A percentile compares a stretch with the other conserved stretches of the same genome.
These are phyloP conservation scores for Epichloe typhina DNA, from an alignment of 2,329 filamentous ascomycete genomes.

Conservation along the genomic window DNA sequence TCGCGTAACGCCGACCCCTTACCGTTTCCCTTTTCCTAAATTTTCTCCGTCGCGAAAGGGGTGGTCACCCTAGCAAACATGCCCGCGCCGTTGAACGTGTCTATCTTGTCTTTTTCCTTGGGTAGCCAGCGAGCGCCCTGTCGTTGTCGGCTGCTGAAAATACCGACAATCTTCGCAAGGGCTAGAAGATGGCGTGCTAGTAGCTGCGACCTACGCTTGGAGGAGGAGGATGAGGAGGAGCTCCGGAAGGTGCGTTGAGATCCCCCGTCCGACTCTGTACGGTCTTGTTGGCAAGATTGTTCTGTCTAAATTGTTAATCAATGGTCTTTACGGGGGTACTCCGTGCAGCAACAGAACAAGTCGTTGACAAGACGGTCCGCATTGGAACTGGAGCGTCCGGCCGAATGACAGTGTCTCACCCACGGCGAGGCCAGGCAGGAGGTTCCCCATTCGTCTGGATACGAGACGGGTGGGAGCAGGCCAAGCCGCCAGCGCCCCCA, in stretches of 20 bases:
- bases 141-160: not conserved
- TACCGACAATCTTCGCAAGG: not conserved
- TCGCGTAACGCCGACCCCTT: not conserved
- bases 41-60: not conserved
- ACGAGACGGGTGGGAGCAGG: constrained; percentile 1
- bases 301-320: too few species aligned
- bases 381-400: not conserved
- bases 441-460: constrained; percentile 5
- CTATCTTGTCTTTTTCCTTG: not conserved
- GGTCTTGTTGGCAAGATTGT: too few species aligned
- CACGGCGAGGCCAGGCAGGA: not conserved
- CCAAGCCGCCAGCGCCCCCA: constrained; percentile 2
- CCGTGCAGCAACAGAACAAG: not conserved
- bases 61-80: not conserved
- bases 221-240: too few species aligned
- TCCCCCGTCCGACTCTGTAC: too few species aligned
- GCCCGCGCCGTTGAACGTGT: constrained; percentile 4
- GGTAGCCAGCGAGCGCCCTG: not conserved
- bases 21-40: not conserved
- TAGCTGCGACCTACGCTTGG: too few species aligned
- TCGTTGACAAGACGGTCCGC: not conserved
- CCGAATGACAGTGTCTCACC: constrained; percentile 1
- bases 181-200: not conserved
- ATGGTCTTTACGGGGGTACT: not conserved
- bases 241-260: too few species aligned